Evolutionary conservation across 768 basidiomycete genomes (phyloP).

Genomic region (Termitomyces sp.): DNA sequence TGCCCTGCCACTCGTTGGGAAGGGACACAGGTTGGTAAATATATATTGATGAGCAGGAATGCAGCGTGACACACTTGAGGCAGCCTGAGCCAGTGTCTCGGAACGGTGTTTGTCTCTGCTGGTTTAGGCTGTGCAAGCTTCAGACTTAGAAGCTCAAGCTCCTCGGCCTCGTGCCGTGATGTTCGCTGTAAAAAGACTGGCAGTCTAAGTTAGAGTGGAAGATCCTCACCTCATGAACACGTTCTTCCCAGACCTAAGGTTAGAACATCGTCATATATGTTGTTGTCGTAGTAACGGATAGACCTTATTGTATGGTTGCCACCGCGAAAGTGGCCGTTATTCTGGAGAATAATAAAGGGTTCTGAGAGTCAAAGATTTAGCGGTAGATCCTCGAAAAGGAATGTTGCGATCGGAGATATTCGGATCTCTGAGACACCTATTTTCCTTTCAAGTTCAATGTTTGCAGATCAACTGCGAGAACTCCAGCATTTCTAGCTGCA

Average conservation of each 20-base stretch:
- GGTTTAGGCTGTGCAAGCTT: background rate
- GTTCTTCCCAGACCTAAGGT: too few relatives aligned
- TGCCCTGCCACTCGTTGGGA: background rate
- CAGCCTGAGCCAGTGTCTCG: background rate
- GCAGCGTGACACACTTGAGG: background rate
- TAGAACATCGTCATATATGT: background rate
- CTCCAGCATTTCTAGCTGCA: background rate
- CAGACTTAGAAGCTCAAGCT: too few relatives aligned
- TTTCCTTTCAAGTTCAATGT: background rate
- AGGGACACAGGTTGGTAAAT: too few relatives aligned
- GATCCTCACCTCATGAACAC: too few relatives aligned
- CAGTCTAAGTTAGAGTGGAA: background rate
- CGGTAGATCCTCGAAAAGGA: background rate
- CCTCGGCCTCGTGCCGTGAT: background rate
- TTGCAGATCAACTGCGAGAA: background rate
- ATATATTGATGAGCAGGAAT: background rate
- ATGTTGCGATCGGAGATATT: background rate
- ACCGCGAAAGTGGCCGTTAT: background rate
- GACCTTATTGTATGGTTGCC: background rate
- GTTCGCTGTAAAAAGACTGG: background rate
- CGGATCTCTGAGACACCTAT: background rate
- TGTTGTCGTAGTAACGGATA: background rate
- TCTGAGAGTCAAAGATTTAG: background rate
- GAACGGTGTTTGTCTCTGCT: background rate
- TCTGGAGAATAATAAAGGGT: background rate